These are phyloP conservation scores for Ustulina deusta DNA, from an alignment of 2,329 filamentous ascomycete genomes.

Conservation along the genomic window DNA sequence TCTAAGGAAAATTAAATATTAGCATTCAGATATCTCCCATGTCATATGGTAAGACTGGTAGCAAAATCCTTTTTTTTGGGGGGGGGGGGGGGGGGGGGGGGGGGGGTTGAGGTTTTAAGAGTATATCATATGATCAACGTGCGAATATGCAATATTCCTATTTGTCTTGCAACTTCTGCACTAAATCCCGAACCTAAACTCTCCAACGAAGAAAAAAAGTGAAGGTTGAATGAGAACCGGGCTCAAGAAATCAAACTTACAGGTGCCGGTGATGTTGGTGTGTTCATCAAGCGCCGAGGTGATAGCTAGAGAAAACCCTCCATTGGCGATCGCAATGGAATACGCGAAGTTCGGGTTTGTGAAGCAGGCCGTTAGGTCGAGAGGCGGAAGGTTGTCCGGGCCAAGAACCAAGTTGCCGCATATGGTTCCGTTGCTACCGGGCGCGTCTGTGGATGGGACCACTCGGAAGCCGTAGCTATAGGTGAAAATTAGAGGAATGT, in stretches of 20 bases:
- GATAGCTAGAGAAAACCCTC: slow-evolving; percentile 30
- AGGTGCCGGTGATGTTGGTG: slow-evolving; percentile 33
- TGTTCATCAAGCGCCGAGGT: slow-evolving; percentile 31
- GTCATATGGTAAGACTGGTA: too few species aligned
- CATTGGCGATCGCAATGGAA: slow-evolving; percentile 28
- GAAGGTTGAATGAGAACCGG: not conserved
- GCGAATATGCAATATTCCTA: not conserved
- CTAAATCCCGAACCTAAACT: not conserved
- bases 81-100: not conserved
- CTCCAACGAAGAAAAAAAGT: not conserved
- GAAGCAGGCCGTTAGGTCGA: slow-evolving; percentile 27
- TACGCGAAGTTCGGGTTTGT: slow-evolving; percentile 20
- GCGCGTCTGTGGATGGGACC: slow-evolving; percentile 29
- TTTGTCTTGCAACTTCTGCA: not conserved
- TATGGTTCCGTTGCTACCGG: slow-evolving; percentile 28
- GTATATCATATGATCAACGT: not conserved
- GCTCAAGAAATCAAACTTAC: slow-evolving; percentile 29
- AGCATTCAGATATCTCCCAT: slow-evolving; percentile 5
- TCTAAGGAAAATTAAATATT: slow-evolving; percentile 17
- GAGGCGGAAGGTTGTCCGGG: slow-evolving; percentile 33
- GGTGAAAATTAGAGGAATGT: slow-evolving; percentile 7
- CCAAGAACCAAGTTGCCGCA: slow-evolving; percentile 32
- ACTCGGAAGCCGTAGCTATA: slow-evolving; percentile 33
- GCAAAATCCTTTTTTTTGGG: not conserved
- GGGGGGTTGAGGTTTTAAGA: not conserved